These are phyloP conservation scores for Chenopodium berlandieri DNA, from an alignment of 148 eudicot genomes.

Conservation along the genomic window DNA sequence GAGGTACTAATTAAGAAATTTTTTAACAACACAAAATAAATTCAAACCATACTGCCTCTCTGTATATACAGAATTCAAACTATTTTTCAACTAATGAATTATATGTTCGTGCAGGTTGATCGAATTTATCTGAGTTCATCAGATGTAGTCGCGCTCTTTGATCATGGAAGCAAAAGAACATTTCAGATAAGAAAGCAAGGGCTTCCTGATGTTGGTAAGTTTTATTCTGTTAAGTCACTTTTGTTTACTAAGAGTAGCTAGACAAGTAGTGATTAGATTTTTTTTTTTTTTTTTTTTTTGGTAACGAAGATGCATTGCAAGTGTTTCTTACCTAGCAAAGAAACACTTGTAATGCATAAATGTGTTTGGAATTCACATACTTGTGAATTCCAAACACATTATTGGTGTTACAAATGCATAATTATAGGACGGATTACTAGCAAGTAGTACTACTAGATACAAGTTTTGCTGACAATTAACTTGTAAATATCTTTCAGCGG, in stretches of 20 bases:
- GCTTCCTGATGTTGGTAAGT: constrained; percentile 84
- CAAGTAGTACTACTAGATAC: no score
- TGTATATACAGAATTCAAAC: no score
- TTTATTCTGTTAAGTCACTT: no score
- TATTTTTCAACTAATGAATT: background rate
- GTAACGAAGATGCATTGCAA: background rate
- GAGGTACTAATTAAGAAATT: background rate
- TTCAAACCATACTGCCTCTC: background rate
- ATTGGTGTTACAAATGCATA: background rate
- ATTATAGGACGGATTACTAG: no score
- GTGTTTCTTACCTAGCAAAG: background rate
- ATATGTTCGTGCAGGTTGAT: constrained; percentile 49
- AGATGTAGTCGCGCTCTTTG: constrained; percentile 56
- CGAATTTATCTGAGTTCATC: constrained; percentile 67
- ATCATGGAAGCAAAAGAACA: constrained; percentile 80
- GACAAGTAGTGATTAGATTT: no score
- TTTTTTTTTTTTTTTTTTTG: no score
- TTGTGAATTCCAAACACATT: background rate
- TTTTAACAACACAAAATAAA: background rate
- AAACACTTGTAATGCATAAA: background rate
- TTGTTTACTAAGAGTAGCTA: no score
- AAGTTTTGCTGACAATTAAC: background rate
- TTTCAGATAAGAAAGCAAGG: constrained; percentile 69
- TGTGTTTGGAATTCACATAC: background rate
- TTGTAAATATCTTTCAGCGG: constrained; percentile 39